Evolutionary conservation across 257 asterid species (phyloP), one percentile per base, ranked within the genome.

Genomic region (Nicotiana undulata): DNA sequence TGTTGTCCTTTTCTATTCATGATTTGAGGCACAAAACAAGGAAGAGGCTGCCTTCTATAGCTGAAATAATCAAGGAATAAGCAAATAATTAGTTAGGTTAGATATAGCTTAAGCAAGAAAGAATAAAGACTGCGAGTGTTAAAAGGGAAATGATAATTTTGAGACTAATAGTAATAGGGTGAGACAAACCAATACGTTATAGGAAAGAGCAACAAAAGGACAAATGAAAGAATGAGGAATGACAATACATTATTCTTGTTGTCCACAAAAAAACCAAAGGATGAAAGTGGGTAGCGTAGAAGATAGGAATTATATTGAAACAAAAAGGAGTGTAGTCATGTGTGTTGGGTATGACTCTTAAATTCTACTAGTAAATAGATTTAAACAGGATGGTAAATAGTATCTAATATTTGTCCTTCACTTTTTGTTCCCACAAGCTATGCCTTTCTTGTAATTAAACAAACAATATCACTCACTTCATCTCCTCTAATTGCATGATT

Each of bases 341-440:
- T 83, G 64, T 31, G 64, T 81, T 76, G 83, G 87, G 84, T 74
- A 31, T 34, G 89, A 88, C 89, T 83, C 32, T 60, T 32, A 58
- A 52, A 75, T n/a, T 58, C 46, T 32, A 20, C 24, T 26, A n/a
- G 34, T 49, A 8, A 17, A 46, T 31, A 59, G 55, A 59, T 59
- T 77, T 26, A 60, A 81, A 87, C 51, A 72, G 51, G 51, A 28
- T 53, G 40, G 55, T 72, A 56, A 11, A 37, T 22, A 24, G 75
- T 8, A 79, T 86, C 91, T 79, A 86, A 81, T 80, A 49, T 15
- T 40, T n/a, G 40, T 63, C 72, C 75, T 81, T 80, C 64, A 44
- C 75, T 18, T 67, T 68, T 34, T 29, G 6, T 32, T 56, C 55
- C 31, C 32, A 37, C 74, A 59, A 78, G 66, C 81, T 60, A 58